These are phyloP conservation scores for Solanum dulcamara DNA, from an alignment of 257 asterid species.

Conservation along the genomic window DNA sequence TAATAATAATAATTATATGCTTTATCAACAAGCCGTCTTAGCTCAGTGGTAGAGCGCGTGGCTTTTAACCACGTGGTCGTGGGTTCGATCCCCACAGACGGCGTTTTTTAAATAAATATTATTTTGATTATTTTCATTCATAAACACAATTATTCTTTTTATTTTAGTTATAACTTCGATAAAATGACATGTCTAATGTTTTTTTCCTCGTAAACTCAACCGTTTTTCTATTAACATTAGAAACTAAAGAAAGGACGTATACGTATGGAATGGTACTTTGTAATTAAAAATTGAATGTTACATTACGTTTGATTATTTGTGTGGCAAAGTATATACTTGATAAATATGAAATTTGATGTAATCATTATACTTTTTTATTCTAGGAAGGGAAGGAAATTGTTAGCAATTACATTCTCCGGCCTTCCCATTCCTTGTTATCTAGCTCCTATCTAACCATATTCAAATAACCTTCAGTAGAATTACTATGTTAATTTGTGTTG, in stretches of 20 bases:
- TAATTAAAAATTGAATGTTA: neutral
- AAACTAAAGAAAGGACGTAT: neutral
- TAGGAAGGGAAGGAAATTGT: neutral
- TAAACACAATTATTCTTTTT: neutral
- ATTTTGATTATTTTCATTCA: no score
- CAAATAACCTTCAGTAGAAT: neutral
- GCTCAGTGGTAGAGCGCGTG: slow-evolving; percentile 99
- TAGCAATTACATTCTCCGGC: neutral
- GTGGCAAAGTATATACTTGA: neutral
- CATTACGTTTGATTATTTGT: neutral
- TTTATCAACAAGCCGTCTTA: slow-evolving; percentile 73
- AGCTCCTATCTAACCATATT: neutral
- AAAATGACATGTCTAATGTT: neutral
- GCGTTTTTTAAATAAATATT: neutral
- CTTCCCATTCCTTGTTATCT: neutral
- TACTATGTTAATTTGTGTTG: neutral
- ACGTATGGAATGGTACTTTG: neutral
- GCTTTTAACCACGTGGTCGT: slow-evolving; percentile 98
- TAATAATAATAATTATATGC: no score
- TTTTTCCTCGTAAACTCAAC: neutral
- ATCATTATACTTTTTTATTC: neutral
- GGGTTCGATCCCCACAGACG: slow-evolving; percentile 65
- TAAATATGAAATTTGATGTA: neutral
- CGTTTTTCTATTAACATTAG: neutral
- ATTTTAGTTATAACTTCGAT: neutral